phyloP scores from a whole-genome alignment of 225 moss, liverwort and hornwort species.

The Ulota crispa region DNA sequence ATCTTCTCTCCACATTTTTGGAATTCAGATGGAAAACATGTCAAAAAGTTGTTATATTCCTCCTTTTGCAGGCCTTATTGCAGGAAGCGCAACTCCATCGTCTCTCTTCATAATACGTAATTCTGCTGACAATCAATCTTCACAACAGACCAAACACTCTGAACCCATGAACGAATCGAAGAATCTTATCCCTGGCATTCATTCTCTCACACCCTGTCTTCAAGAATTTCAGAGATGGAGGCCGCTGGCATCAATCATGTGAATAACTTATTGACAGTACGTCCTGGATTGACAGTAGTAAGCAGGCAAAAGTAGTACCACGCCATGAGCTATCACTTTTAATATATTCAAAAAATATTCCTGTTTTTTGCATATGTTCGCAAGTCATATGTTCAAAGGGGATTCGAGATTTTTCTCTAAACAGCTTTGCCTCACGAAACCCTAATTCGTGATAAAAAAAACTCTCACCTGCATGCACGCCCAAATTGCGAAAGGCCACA shows the following conservation, averaged over 20 bases:
- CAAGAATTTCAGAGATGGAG: background rate
- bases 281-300: background rate
- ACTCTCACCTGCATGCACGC: background rate
- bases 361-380: background rate
- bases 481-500: background rate
- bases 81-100: background rate
- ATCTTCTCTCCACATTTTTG: conserved; percentile 24
- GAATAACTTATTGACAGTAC: background rate
- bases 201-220: background rate
- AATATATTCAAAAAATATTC: background rate
- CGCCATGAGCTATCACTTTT: background rate
- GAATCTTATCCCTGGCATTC: background rate
- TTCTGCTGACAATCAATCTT: background rate
- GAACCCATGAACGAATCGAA: background rate
- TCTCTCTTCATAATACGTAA: background rate
- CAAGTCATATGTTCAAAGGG: background rate
- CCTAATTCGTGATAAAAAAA: background rate
- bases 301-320: too few species aligned
- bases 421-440: background rate
- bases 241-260: background rate
- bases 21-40: background rate
- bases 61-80: background rate
- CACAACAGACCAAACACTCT: background rate
- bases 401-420: background rate
- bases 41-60: background rate